These are phyloP conservation scores for Mycena galopus DNA, from an alignment of 768 basidiomycete genomes.

Conservation along the genomic window DNA sequence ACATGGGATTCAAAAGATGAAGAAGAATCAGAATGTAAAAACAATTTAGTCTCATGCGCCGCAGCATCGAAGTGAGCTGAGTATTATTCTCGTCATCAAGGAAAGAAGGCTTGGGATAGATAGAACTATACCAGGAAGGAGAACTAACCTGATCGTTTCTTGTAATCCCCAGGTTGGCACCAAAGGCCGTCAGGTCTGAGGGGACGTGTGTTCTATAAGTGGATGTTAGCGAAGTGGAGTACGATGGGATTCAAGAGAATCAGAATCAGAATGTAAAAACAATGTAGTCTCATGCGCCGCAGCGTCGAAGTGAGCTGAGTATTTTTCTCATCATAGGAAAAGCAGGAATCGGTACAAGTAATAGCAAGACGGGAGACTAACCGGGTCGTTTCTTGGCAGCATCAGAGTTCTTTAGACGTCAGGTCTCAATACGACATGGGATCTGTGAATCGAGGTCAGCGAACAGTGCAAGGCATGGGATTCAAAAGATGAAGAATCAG, in stretches of 20 bases:
- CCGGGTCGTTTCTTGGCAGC: not conserved
- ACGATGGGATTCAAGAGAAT: not conserved
- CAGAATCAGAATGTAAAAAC: constrained; percentile 3
- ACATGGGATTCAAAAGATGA: not conserved
- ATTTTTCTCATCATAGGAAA: not conserved
- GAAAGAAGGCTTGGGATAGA: not conserved
- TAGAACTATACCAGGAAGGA: not conserved
- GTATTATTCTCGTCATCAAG: constrained; percentile 14
- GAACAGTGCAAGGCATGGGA: not conserved
- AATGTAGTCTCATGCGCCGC: constrained; percentile 25
- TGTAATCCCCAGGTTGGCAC: not conserved
- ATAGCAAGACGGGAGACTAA: no score
- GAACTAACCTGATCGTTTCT: constrained; percentile 1
- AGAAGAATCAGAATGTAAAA: not conserved
- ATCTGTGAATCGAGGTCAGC: not conserved
- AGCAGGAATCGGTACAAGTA: not conserved
- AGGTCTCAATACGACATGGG: no score
- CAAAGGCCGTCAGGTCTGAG: no score
- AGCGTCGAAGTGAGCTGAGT: constrained; percentile 32
- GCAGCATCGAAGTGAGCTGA: constrained; percentile 31
- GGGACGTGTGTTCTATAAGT: not conserved
- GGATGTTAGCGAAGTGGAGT: not conserved
- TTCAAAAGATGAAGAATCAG: not conserved
- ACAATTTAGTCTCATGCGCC: constrained; percentile 22
- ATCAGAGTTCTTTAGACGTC: no score